Evolutionary conservation across 2,329 filamentous ascomycete species (phyloP), one percentile per base, ranked within the genome.

Genomic region (Cyclaneusma minus): DNA sequence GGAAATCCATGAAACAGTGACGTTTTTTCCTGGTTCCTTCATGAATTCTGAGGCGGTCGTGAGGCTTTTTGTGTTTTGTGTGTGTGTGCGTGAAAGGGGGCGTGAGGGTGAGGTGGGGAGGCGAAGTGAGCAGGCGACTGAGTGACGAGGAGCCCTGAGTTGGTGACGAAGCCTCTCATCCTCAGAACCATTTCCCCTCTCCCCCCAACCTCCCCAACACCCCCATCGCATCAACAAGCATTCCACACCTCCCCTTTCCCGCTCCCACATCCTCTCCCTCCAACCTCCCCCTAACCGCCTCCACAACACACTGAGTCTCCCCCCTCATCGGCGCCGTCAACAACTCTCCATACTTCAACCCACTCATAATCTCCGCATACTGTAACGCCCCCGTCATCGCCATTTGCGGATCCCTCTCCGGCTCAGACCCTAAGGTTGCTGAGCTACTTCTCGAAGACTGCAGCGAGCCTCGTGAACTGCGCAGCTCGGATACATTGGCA

Each of bases 171-270:
- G 13, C n/a, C n/a, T 16, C 8, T 16, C 14, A 11, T 25, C 13
- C 13, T 29, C 31, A 60, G 37, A 60, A 60, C 47, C 56, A 54
- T 32, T 49, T 55, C 40, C 49, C 45, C 28, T 49, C 49, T 6
- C 42, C 48, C 2, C 53, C 49, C 27, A 72, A 42, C 38, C 56
- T 62, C 37, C 49, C 54, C 35, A 73, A 37, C 27, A 68, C 64
- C 2, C 54, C 48, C 3, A 65, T 50, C 5, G 64, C 62, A 37
- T 72, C 66, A 13, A 61, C 52, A 22, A 64, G 60, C 25, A 68
- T 40, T 24, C 59, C 55, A 36, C 54, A 67, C 25, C 54, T 51
- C 12, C 52, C 51, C n/a, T n/a, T n/a, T n/a, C n/a, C n/a, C n/a
- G n/a, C n/a, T 5, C 60, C 63, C 3, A 58, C 43, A 19, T 58